These are phyloP conservation scores for Curvularia sp. DNA, from an alignment of 2,329 filamentous ascomycete species.

Conservation along the genomic window DNA sequence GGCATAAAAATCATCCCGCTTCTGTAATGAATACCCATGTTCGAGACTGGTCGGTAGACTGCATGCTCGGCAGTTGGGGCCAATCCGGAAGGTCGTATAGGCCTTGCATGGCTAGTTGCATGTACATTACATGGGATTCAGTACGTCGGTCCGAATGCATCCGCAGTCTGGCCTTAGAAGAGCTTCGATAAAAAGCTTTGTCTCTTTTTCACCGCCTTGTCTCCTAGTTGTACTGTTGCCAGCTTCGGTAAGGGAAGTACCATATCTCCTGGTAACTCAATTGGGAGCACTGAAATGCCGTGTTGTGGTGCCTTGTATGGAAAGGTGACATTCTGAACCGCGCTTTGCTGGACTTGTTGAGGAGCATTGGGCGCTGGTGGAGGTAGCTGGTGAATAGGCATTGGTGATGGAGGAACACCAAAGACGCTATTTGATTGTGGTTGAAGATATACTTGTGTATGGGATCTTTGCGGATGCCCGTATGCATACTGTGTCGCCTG, in stretches of 20 bases:
- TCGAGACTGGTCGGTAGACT: conserved; percentile 16
- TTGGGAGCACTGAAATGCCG: background rate
- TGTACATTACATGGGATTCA: background rate
- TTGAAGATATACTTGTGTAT: conserved; percentile 18
- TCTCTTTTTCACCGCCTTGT: conserved; percentile 30
- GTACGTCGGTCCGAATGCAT: background rate
- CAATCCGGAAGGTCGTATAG: conserved; percentile 18
- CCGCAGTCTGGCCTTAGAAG: conserved; percentile 18
- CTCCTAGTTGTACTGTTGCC: conserved; percentile 9
- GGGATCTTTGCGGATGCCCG: conserved; percentile 17
- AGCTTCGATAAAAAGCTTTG: conserved; percentile 34
- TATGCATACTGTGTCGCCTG: conserved; percentile 10
- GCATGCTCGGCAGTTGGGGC: conserved; percentile 9
- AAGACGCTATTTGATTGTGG: conserved; percentile 15
- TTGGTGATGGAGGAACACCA: conserved; percentile 10
- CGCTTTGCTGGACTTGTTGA: background rate
- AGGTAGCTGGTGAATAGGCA: background rate
- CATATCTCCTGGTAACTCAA: conserved; percentile 11
- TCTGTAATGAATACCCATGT: conserved; percentile 4
- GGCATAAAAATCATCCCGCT: conserved; percentile 16
- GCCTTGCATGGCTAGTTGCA: conserved; percentile 6
- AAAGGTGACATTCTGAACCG: background rate
- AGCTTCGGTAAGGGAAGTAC: conserved; percentile 21
- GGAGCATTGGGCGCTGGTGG: background rate
- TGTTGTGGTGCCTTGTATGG: background rate